A percentile compares a stretch with the other conserved stretches of the same genome.
Conservation (phyloP, 1,284 basidiomycete genomes). For the Lentinus polychrous region DNA sequence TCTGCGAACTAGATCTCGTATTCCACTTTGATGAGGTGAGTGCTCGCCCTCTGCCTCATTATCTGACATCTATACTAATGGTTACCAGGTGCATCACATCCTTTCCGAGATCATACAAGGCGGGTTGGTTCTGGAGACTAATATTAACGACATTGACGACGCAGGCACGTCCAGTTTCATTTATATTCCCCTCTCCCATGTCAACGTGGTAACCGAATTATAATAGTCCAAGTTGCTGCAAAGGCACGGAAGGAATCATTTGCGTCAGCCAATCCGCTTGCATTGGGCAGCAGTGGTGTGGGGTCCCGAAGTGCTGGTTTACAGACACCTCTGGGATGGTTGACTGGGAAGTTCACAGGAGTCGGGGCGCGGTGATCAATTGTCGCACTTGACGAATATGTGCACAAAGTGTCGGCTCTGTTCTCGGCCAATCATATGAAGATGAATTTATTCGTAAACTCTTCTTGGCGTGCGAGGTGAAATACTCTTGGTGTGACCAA, state of each 20-base stretch:
- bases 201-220: constrained; percentile 1
- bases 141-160: constrained; percentile 83
- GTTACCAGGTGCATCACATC: constrained; percentile 81
- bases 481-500: too few relatives aligned
- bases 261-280: constrained; percentile 68
- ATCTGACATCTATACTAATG: background rate
- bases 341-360: constrained; percentile 66
- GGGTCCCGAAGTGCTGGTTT: constrained; percentile 53
- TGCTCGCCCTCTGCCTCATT: constrained; percentile 5
- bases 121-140: constrained; percentile 96
- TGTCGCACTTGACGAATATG: background rate
- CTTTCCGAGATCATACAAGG: constrained; percentile 95
- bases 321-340: constrained; percentile 72
- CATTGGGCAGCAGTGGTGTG: constrained; percentile 56
- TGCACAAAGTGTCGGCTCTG: background rate
- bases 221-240: constrained; percentile 57
- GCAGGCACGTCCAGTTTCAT: constrained; percentile 46
- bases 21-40: constrained; percentile 97
- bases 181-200: constrained; percentile 4
- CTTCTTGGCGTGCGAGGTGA: too few relatives aligned
- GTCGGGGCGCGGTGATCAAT: constrained; percentile 42
- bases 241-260: constrained; percentile 71
- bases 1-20: constrained; percentile 97
- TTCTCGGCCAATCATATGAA: too few relatives aligned
- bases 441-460: too few relatives aligned